Percentiles rank a stretch among this genome's conserved stretches.
Evolutionary conservation across 2,329 filamentous ascomycete genomes (phyloP).

Genomic region (Alternaria hordeiaustralica): DNA sequence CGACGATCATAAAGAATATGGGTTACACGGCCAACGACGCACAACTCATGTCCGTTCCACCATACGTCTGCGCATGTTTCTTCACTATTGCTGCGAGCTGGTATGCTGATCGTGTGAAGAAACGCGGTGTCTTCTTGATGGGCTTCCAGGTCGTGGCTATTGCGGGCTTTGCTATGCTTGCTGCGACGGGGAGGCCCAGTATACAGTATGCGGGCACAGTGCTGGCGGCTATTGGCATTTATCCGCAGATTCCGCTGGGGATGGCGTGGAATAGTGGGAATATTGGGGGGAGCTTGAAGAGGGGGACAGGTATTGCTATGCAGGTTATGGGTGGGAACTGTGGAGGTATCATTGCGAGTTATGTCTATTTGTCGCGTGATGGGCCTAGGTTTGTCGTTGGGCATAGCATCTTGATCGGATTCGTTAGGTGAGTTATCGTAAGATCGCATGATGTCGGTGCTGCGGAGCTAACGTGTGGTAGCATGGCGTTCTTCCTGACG

Average conservation of each 20-base stretch:
- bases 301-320: slow-evolving; percentile 63
- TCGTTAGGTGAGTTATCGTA: slow-evolving; percentile 53
- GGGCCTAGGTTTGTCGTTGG: slow-evolving; percentile 54
- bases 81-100: slow-evolving; percentile 43
- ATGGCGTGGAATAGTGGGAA: slow-evolving; percentile 67
- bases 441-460: no score
- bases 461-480: slow-evolving; percentile 13
- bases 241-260: slow-evolving; percentile 63
- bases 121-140: slow-evolving; percentile 41
- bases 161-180: slow-evolving; percentile 47
- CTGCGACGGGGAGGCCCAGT: slow-evolving; percentile 31
- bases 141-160: slow-evolving; percentile 61
- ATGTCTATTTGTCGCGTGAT: slow-evolving; percentile 56
- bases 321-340: slow-evolving; percentile 64
- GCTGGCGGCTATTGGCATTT: slow-evolving; percentile 53
- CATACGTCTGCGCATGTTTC: slow-evolving; percentile 60
- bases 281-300: slow-evolving; percentile 62
- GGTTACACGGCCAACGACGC: slow-evolving; percentile 60
- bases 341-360: slow-evolving; percentile 73
- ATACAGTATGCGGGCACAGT: slow-evolving; percentile 46
- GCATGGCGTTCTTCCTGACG: slow-evolving; percentile 59
- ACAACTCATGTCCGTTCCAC: slow-evolving; percentile 58
- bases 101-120: slow-evolving; percentile 36
- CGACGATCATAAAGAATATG: slow-evolving; percentile 68
- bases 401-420: slow-evolving; percentile 55